Evolutionary conservation across 345 rosid species (phyloP).

Genomic region (Eutrema heterophyllum): DNA sequence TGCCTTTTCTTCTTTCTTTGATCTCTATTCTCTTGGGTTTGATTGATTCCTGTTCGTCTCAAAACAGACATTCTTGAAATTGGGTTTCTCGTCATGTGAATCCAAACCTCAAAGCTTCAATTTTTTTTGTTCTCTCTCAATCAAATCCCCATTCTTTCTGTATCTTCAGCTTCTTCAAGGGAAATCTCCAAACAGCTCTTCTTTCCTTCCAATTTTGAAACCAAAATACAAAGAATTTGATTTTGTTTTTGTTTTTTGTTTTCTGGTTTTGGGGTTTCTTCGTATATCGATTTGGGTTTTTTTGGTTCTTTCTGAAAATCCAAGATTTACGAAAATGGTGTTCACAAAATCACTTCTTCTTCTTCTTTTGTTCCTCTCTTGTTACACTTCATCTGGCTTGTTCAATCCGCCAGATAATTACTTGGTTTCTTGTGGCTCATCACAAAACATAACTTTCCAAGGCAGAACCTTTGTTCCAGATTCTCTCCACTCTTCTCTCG

Average conservation of each 20-base stretch:
- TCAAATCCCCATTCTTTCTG: slow-evolving; percentile 1
- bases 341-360: slow-evolving; percentile 24
- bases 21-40: slow-evolving; percentile 17
- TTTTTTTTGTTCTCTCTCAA: background rate
- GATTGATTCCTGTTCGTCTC: slow-evolving; percentile 12
- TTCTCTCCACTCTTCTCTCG: slow-evolving; percentile 48
- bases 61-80: slow-evolving; percentile 20
- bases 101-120: slow-evolving; percentile 12
- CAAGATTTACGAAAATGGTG: slow-evolving; percentile 20
- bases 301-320: slow-evolving; percentile 17
- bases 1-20: slow-evolving; percentile 9
- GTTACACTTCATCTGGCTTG: slow-evolving; percentile 39
- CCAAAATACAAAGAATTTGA: background rate
- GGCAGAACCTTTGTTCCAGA: slow-evolving; percentile 85
- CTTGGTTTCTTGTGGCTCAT: slow-evolving; percentile 82
- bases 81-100: slow-evolving; percentile 27
- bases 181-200: background rate
- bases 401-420: slow-evolving; percentile 71
- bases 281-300: slow-evolving; percentile 9
- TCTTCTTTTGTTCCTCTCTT: slow-evolving; percentile 38
- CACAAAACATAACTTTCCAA: slow-evolving; percentile 57
- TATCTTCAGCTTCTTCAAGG: background rate
- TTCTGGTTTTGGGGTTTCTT: slow-evolving; percentile 30
- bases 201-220: background rate
- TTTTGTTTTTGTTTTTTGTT: slow-evolving; percentile 12